Base-by-base conservation (phyloP, 768 basidiomycete genomes). In the Hebeloma cylindrosporum region DNA sequence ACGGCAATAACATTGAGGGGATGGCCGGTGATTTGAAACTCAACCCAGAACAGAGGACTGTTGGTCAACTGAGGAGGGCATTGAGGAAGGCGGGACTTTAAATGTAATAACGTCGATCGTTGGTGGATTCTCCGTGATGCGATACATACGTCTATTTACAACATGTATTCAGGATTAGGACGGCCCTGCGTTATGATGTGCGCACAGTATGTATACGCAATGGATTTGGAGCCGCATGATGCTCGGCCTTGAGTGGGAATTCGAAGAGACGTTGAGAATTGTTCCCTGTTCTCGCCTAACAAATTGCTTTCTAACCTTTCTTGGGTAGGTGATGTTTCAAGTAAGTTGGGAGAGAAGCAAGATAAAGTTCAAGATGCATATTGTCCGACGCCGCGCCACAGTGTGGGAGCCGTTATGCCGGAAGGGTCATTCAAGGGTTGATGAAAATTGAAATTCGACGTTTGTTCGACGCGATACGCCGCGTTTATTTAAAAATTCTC, bases 31-130 rank as follows among this genome's bases (percentile, higher is more conserved):
- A 98, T 67, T 69, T 81, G 47, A 84, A 74, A 64, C 63, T 87
- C 47, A 97, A 98, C 62, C 67, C 78, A 11, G 84, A 83, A 63
- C 95, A 98, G 69, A 79, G 85, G 59, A 96, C 93, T 2, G 76
- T 72, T 23, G 93, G 89, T 13, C 82, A 92, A 68, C 63, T 97
- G 58, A 70, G 62, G 56, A 72, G 81, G 60, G 84, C 80, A 22
- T 67, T 88, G 48, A 67, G 62, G 51, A 79, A 76, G 58, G 79
- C 81, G 25, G 77, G 80, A 9, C 58, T 77, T 45, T 66, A 41
- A 33, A 47, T 27, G 17, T 33, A 54, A 35, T 22, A 26, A 31
- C 34, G 18, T 32, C 35, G 33, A 29, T 29, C n/a, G n/a, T 45
- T 34, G 38, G 23, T 27, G 17, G 31, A 27, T 38, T 22, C 29